phyloP scores from a whole-genome alignment of 768 basidiomycete species.

The Hypholoma fasciculare region DNA sequence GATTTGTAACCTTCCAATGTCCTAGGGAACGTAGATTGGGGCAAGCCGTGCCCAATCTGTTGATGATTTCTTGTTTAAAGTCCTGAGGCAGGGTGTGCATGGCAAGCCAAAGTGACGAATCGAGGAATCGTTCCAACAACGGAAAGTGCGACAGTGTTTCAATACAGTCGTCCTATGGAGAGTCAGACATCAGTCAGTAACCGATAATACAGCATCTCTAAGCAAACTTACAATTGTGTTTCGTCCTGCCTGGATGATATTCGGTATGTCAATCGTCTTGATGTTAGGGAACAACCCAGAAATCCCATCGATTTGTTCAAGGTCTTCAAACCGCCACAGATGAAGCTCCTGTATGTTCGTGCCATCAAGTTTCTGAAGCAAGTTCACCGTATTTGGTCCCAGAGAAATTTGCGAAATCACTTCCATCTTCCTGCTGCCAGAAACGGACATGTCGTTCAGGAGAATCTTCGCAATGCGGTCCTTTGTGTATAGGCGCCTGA shows the following conservation, averaged over 20 bases:
- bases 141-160: slow-evolving; percentile 17
- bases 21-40: background rate
- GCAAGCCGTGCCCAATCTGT: background rate
- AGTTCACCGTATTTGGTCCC: slow-evolving; percentile 13
- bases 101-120: slow-evolving; percentile 20
- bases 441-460: slow-evolving; percentile 14
- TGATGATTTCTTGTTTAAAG: background rate
- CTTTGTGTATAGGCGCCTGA: slow-evolving; percentile 18
- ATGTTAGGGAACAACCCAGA: slow-evolving; percentile 19
- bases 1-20: background rate
- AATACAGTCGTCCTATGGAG: slow-evolving; percentile 24
- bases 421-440: slow-evolving; percentile 14
- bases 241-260: slow-evolving; percentile 13
- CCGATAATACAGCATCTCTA: background rate
- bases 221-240: slow-evolving; percentile 12
- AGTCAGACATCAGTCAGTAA: background rate
- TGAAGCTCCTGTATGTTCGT: slow-evolving; percentile 20
- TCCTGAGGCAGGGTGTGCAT: slow-evolving; percentile 1
- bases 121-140: slow-evolving; percentile 12
- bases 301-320: slow-evolving; percentile 17
- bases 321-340: slow-evolving; percentile 20
- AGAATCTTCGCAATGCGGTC: slow-evolving; percentile 17
- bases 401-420: slow-evolving; percentile 20
- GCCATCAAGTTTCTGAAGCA: slow-evolving; percentile 18
- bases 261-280: slow-evolving; percentile 19